Conservation (phyloP, 2,329 filamentous ascomycete species). For the Talaromyces sp. region DNA sequence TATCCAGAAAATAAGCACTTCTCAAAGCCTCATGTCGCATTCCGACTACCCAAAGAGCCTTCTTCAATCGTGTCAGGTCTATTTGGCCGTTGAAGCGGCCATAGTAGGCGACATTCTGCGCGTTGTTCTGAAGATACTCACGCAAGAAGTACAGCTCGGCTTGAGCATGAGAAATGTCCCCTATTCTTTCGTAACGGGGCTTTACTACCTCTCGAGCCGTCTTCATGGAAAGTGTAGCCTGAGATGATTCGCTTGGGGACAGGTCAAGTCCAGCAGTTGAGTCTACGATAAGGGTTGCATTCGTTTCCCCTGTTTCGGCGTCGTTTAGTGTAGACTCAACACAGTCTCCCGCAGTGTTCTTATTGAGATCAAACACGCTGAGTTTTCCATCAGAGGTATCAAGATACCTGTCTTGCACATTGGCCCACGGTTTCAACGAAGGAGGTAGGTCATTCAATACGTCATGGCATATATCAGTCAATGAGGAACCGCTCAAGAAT, state of each 20-base stretch:
- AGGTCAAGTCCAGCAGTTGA: neutral
- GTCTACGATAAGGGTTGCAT: neutral
- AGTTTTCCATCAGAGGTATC: neutral
- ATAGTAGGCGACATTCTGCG: conserved; percentile 15
- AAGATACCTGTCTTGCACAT: neutral
- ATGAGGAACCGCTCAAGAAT: conserved; percentile 37
- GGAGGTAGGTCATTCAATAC: conserved; percentile 4
- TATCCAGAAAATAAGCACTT: conserved; percentile 1
- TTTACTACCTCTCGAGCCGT: conserved; percentile 9
- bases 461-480: conserved; percentile 23
- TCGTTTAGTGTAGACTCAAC: neutral
- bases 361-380: neutral
- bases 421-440: neutral
- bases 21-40: conserved; percentile 6
- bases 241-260: conserved; percentile 18
- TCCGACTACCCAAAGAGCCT: neutral
- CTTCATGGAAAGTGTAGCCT: conserved; percentile 16
- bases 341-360: neutral
- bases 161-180: conserved; percentile 17
- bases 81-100: conserved; percentile 12
- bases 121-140: conserved; percentile 8
- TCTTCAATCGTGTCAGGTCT: neutral
- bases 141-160: conserved; percentile 2
- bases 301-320: neutral
- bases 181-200: conserved; percentile 22